Evolutionary conservation across 495 filamentous ascomycete genomes (phyloP), one percentile per base, ranked within the genome.

Genomic region (Penicillium alfredii): DNA sequence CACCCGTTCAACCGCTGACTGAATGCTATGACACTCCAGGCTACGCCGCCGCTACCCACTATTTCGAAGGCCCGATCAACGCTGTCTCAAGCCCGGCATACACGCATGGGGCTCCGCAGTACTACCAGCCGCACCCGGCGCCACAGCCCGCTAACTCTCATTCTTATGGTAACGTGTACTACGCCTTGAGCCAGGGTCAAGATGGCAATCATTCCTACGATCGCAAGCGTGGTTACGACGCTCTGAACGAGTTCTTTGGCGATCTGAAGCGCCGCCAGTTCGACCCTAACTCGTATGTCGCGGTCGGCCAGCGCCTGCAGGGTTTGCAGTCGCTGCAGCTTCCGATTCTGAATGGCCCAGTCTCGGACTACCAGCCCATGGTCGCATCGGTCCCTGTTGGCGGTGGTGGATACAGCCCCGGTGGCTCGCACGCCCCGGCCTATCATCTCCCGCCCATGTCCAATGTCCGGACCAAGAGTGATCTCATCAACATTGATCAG

Each of bases 181-280:
- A 85, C 51, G 64, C 78, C 33, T 61, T 81, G 58, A 71, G 77
- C 71, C 73, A 76, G 31, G 67, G 66, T 13, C 61, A 57, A 9
- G 64, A 71, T 31, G 53, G 64, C 14, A 67, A 66, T 39, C 61
- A 69, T 10, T 58, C 69, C 4, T 80, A 78, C 48, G 80, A 86
- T 39, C 71, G 68, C 42, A 94, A 90, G 70, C 84, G 88, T 30
- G 80, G 79, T 11, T 84, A 85, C 37, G 89, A 96, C 39, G 85
- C 85, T 17, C 64, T 97, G 40, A 88, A 94, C 55, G 88, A 93
- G 47, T 93, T 97, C 68, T 94, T 97, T 47, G 82, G 85, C 33
- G 88, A 88, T 54, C 77, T 82, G 40, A 95, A 96, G 68, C 82
- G 88, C 35, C 83, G 86, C 47, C 76, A 84, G 44, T 82, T 99